Evolutionary conservation across 192 early-diverging fungal genomes (phyloP).

Genomic region (Martensiomyces pterosporus): DNA sequence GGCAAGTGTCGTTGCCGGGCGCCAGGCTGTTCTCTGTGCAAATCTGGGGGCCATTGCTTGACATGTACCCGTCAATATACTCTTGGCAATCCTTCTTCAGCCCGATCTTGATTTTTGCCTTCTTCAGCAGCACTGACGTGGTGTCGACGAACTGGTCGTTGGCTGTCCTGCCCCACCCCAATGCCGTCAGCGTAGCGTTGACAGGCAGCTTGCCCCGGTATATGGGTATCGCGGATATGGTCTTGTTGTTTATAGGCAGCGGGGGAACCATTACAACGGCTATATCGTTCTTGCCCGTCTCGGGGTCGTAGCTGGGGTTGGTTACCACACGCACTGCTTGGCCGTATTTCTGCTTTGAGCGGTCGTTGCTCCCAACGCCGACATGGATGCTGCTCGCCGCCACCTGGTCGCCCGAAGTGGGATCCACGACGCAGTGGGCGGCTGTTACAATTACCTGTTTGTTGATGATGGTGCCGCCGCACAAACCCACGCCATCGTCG

Average conservation of each 20-base stretch:
- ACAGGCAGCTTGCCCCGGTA: slow-evolving; percentile 13
- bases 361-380: slow-evolving; percentile 20
- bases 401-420: neutral
- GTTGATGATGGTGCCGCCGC: slow-evolving; percentile 35
- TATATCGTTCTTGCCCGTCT: slow-evolving; percentile 17
- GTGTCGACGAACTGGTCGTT: neutral
- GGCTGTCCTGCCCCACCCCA: slow-evolving; percentile 36
- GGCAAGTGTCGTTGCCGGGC: slow-evolving; percentile 37
- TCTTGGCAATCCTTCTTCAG: slow-evolving; percentile 15
- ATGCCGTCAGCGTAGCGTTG: slow-evolving; percentile 17
- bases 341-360: slow-evolving; percentile 1
- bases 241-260: neutral
- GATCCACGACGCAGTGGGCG: slow-evolving; percentile 39
- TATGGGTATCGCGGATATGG: slow-evolving; percentile 9
- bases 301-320: slow-evolving; percentile 20
- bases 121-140: slow-evolving; percentile 19
- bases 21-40: slow-evolving; percentile 41
- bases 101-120: slow-evolving; percentile 27
- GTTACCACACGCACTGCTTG: slow-evolving; percentile 9
- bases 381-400: slow-evolving; percentile 9
- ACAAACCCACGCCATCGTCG: slow-evolving; percentile 13
- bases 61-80: slow-evolving; percentile 22
- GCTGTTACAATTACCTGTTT: slow-evolving; percentile 25
- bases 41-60: slow-evolving; percentile 42
- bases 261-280: slow-evolving; percentile 19